A percentile compares a stretch with the other conserved stretches of the same genome.
Conservation (phyloP, 192 early-diverging fungal species). For the Rhizoclosmatium globosum region DNA sequence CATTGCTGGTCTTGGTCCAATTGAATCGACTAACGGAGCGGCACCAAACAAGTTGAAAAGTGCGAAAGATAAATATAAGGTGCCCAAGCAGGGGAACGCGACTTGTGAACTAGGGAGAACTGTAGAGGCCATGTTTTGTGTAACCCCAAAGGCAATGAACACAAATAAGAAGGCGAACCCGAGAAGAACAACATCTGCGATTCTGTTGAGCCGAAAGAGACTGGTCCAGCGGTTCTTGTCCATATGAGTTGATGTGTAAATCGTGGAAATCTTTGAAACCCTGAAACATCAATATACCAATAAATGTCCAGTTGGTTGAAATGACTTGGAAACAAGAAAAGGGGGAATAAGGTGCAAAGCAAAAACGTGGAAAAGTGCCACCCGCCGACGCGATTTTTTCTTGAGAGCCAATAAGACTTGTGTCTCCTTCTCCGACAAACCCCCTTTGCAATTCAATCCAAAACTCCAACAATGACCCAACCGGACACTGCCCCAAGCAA, state of each 20-base stretch:
- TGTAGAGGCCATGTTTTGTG: slow-evolving; percentile 26
- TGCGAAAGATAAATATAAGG: slow-evolving; percentile 34
- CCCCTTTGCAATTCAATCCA: neutral
- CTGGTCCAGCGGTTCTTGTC: too few relatives aligned
- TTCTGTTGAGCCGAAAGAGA: slow-evolving; percentile 21
- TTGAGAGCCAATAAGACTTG: neutral
- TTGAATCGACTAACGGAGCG: slow-evolving; percentile 26
- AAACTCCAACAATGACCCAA: neutral
- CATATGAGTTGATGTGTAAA: too few relatives aligned
- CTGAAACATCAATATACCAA: neutral
- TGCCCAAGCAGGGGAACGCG: slow-evolving; percentile 26
- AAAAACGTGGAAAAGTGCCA: neutral
- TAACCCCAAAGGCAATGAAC: slow-evolving; percentile 21
- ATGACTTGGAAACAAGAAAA: neutral
- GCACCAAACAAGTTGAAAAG: slow-evolving; percentile 37
- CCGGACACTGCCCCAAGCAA: neutral
- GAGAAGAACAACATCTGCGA: slow-evolving; percentile 17
- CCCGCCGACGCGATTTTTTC: too few relatives aligned
- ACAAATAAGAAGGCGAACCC: slow-evolving; percentile 26
- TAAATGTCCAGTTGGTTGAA: neutral
- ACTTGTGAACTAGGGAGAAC: slow-evolving; percentile 26
- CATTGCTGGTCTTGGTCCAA: slow-evolving; percentile 30
- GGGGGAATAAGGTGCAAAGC: neutral
- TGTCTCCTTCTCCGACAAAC: neutral
- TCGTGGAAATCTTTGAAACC: too few relatives aligned